Base-by-base conservation (phyloP, 2,329 filamentous ascomycete species). In the Microascus cirrosus region DNA sequence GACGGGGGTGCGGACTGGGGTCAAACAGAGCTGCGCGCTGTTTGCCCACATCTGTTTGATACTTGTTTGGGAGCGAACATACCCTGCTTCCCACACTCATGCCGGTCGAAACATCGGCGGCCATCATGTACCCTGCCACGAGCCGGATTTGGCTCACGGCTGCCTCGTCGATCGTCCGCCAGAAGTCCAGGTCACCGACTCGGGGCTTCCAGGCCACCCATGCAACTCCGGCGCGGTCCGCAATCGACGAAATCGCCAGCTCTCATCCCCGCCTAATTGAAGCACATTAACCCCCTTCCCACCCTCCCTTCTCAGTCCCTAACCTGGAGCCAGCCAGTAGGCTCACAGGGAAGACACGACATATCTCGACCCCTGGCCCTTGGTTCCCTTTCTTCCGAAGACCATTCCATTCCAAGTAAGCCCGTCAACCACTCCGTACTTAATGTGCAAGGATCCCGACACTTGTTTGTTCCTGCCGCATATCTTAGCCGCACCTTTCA, bases 51-150 rank as follows among this genome's bases (percentile, higher is more conserved):
- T 28, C 51, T 34, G 51, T 53, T 53, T 53, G 51, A 53, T 28
- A 18, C 51, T 34, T 69, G 73, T 74, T 74, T 76, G 73, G 50
- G 35, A 51, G 35, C n/a, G 7, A 20, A 11, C 24, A 58, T 58
- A 45, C 59, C 68, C 71, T 66, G 71, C 70, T 65, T 67, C 63
- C 63, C 65, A 70, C 65, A 68, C 64, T 69, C 65, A 73, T 71
- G 68, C 71, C 68, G 63, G 67, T 67, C 68, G 67, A 73, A 73
- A 73, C 69, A 67, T 66, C 61, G 61, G 65, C 62, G 63, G 62
- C 59, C 65, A 63, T 62, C 22, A 48, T 50, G 56, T 54, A 58
- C 56, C 56, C 56, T 58, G 56, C 39, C 63, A 63, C 59, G 56
- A 61, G 62, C 62, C 64, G 62, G 56, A 62, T 61, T 54, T 34